Evolutionary conservation across 2,329 filamentous ascomycete genomes (phyloP).

Genomic region (Fusarium nodosum): DNA sequence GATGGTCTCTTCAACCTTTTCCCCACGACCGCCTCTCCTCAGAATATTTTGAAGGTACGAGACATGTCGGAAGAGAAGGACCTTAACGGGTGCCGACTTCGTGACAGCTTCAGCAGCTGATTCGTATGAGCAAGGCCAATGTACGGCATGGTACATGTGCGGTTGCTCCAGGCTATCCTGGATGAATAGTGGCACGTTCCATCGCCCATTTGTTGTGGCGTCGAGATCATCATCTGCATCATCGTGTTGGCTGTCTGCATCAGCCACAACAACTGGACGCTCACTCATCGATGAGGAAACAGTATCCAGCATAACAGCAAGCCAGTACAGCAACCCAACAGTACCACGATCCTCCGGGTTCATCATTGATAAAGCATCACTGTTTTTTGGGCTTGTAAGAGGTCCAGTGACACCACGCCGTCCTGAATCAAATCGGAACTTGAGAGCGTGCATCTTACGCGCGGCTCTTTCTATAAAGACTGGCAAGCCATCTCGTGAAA

Average conservation of each 20-base stretch:
- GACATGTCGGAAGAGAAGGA: slow-evolving; percentile 68
- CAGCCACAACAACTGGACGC: slow-evolving; percentile 53
- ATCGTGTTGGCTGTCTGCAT: slow-evolving; percentile 57
- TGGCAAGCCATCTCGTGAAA: slow-evolving; percentile 41
- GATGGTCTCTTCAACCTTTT: slow-evolving; percentile 63
- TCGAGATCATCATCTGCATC: slow-evolving; percentile 38
- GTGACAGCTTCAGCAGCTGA: slow-evolving; percentile 63
- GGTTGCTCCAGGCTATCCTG: slow-evolving; percentile 49
- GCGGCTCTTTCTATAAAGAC: slow-evolving; percentile 46
- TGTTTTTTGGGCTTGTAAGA: slow-evolving; percentile 2
- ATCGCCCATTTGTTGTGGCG: slow-evolving; percentile 25
- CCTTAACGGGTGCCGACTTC: slow-evolving; percentile 69
- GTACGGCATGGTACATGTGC: slow-evolving; percentile 37
- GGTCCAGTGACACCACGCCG: slow-evolving; percentile 30
- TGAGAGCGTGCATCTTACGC: slow-evolving; percentile 48
- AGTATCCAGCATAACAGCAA: slow-evolving; percentile 71
- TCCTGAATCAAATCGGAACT: slow-evolving; percentile 43
- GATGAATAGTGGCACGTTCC: slow-evolving; percentile 43
- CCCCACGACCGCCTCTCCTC: slow-evolving; percentile 53
- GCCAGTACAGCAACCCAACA: slow-evolving; percentile 68
- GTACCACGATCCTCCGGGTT: slow-evolving; percentile 56
- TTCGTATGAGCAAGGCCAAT: slow-evolving; percentile 68
- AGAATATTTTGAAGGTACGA: slow-evolving; percentile 65
- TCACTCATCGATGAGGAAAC: slow-evolving; percentile 66
- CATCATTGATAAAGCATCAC: slow-evolving; percentile 15